Evolutionary conservation across 805 yeast genomes (phyloP).

Genomic region (Maudiozyma pseudohumilis): DNA sequence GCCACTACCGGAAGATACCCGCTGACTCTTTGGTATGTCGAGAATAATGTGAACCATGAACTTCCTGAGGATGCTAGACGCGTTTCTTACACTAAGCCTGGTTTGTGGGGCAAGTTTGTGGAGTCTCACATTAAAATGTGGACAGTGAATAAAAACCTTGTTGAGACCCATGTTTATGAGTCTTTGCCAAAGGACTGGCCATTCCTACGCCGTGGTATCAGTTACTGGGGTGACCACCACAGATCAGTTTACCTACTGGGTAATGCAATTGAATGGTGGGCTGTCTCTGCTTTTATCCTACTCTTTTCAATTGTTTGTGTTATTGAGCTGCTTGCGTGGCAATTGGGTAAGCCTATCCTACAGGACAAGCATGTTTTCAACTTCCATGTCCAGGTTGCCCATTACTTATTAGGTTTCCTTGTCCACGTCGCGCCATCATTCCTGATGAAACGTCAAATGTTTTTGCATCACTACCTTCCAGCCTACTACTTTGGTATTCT

Average conservation of each 20-base stretch:
- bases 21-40: constrained; percentile 64
- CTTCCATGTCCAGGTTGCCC: constrained; percentile 53
- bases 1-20: constrained; percentile 57
- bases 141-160: constrained; percentile 61
- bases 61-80: constrained; percentile 37
- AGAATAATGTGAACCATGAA: constrained; percentile 48
- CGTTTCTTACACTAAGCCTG: constrained; percentile 42
- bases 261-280: constrained; percentile 76
- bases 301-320: constrained; percentile 39
- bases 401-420: constrained; percentile 60
- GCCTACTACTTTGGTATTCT: constrained; percentile 81
- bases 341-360: constrained; percentile 43
- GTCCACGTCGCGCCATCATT: constrained; percentile 67
- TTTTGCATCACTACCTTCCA: constrained; percentile 89
- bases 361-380: constrained; percentile 47
- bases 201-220: constrained; percentile 62
- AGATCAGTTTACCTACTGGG: constrained; percentile 65
- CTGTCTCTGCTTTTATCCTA: constrained; percentile 43
- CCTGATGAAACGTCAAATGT: constrained; percentile 87
- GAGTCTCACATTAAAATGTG: constrained; percentile 72
- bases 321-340: constrained; percentile 51
- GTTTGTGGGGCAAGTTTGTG: constrained; percentile 48
- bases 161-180: constrained; percentile 61
- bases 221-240: constrained; percentile 54
- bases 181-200: constrained; percentile 72